phyloP scores from a whole-genome alignment of 139 green algal species.

The Diplosphaera chodatii region DNA sequence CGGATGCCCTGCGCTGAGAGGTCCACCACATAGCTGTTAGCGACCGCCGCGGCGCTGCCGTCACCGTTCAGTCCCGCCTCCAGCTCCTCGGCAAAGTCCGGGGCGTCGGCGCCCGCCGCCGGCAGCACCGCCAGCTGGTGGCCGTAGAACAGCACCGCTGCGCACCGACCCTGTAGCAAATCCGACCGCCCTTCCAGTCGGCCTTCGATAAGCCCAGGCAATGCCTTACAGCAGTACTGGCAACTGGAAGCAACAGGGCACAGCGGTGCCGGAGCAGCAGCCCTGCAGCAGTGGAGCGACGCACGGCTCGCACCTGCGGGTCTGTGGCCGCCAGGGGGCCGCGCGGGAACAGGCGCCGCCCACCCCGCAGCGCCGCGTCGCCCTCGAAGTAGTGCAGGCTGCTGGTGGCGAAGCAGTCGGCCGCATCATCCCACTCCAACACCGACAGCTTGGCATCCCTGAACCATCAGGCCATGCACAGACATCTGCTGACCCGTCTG shows the following conservation, averaged over 20 bases:
- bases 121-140: constrained; percentile 70
- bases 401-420: constrained; percentile 37
- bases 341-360: constrained; percentile 34
- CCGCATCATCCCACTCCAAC: constrained; percentile 69
- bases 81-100: constrained; percentile 12
- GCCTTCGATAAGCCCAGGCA: too few relatives aligned
- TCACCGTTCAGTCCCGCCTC: constrained; percentile 7
- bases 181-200: too few relatives aligned
- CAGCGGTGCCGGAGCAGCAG: too few relatives aligned
- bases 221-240: too few relatives aligned
- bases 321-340: constrained; percentile 56
- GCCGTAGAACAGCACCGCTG: constrained; percentile 62
- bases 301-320: constrained; percentile 19
- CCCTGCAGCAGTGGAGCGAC: neutral
- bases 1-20: constrained; percentile 54
- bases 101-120: constrained; percentile 35
- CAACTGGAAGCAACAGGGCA: too few relatives aligned
- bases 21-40: constrained; percentile 70
- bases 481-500: too few relatives aligned
- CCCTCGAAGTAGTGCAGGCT: constrained; percentile 85
- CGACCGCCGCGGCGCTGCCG: constrained; percentile 29
- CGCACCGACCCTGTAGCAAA: constrained; percentile 62
- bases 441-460: constrained; percentile 88
- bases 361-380: constrained; percentile 29
- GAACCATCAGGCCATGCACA: too few relatives aligned